These are phyloP conservation scores for Globisporangium alternatum DNA, from an alignment of 352 stramenopile genomes.

Conservation along the genomic window DNA sequence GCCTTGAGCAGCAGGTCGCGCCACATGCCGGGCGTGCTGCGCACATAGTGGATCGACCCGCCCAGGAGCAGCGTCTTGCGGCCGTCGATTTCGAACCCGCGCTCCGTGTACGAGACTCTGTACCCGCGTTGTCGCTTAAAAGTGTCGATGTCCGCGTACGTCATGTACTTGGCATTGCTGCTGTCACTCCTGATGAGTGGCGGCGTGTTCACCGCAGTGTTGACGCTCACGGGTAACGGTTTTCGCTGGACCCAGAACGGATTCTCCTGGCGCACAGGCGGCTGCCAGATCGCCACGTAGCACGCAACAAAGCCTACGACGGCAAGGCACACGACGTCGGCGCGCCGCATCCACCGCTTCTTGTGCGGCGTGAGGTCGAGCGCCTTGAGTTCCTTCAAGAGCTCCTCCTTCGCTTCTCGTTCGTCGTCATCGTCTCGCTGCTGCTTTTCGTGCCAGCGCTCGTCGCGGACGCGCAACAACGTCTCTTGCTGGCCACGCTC, in stretches of 20 bases:
- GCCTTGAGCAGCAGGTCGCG: slow-evolving; percentile 52
- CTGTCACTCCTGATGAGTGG: neutral
- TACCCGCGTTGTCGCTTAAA: slow-evolving; percentile 45
- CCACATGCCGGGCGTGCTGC: slow-evolving; percentile 53
- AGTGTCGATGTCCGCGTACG: slow-evolving; percentile 51
- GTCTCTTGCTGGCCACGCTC: neutral
- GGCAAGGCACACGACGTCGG: slow-evolving; percentile 44
- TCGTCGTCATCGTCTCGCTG: neutral
- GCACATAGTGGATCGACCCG: slow-evolving; percentile 65
- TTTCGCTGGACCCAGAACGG: slow-evolving; percentile 18
- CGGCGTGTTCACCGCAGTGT: neutral
- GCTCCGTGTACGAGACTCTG: slow-evolving; percentile 37
- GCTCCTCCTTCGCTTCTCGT: neutral
- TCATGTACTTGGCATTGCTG: slow-evolving; percentile 38
- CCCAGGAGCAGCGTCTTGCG: slow-evolving; percentile 52
- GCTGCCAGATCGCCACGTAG: slow-evolving; percentile 45
- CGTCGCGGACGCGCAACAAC: slow-evolving; percentile 4
- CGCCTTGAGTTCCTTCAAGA: neutral
- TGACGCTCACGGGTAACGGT: neutral
- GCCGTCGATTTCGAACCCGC: slow-evolving; percentile 64
- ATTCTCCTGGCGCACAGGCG: slow-evolving; percentile 40
- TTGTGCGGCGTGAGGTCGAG: neutral
- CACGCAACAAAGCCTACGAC: slow-evolving; percentile 49
- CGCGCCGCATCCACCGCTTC: slow-evolving; percentile 32
- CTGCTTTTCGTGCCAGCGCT: slow-evolving; percentile 7